Evolutionary conservation across 2,329 filamentous ascomycete genomes (phyloP).

Genomic region (Myriosclerotinia duriaeana): DNA sequence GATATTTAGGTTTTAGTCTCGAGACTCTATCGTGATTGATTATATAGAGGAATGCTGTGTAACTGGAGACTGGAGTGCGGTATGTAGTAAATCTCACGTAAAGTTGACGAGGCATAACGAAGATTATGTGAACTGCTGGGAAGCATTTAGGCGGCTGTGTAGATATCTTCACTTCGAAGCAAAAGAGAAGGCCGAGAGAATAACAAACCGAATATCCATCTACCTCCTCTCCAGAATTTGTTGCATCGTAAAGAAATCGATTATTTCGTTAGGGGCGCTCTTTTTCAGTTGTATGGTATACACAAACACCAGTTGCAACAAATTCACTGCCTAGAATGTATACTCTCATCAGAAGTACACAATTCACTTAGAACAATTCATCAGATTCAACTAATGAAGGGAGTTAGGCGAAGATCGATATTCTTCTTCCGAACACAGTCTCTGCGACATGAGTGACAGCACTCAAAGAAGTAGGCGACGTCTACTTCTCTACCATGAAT

Average conservation of each 20-base stretch:
- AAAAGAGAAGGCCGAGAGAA: no score
- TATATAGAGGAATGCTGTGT: not conserved
- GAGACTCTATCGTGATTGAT: not conserved
- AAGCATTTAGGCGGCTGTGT: no score
- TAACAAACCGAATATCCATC: not conserved
- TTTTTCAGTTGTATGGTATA: not conserved
- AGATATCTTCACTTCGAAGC: no score
- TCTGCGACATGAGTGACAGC: not conserved
- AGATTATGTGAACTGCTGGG: not conserved
- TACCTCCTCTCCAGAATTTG: not conserved
- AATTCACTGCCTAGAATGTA: not conserved
- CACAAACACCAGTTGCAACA: not conserved
- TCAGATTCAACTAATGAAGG: not conserved
- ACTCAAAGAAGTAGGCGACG: not conserved
- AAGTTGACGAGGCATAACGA: not conserved
- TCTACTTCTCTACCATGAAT: not conserved
- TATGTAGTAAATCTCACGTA: not conserved
- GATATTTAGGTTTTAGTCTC: not conserved
- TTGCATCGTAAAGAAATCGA: not conserved
- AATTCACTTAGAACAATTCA: not conserved
- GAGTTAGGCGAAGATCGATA: not conserved
- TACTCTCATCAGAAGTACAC: not conserved
- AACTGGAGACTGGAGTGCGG: not conserved
- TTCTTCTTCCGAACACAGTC: not conserved
- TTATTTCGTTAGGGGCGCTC: not conserved